A percentile compares a stretch with the other conserved stretches of the same genome.
These are phyloP conservation scores for Suillus bovinus DNA, from an alignment of 768 basidiomycete genomes.

Conservation along the genomic window DNA sequence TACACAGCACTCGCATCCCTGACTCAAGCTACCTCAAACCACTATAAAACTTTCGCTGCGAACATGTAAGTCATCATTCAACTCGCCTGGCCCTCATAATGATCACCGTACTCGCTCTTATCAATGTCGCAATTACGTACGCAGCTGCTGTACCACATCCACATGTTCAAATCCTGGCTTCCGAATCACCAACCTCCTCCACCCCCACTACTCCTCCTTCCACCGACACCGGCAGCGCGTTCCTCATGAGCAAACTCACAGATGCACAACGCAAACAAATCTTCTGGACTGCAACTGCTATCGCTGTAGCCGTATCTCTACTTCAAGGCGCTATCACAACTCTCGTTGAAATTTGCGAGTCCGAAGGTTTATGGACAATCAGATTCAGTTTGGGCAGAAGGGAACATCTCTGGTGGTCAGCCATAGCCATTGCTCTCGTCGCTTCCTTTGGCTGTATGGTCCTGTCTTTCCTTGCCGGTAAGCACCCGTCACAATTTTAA, in stretches of 20 bases:
- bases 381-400: neutral
- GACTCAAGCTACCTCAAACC: too few relatives aligned
- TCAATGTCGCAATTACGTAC: neutral
- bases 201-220: neutral
- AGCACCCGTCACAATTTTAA: neutral
- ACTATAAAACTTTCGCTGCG: neutral
- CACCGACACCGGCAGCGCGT: neutral
- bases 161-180: neutral
- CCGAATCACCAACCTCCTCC: neutral
- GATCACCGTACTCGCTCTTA: neutral
- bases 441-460: neutral
- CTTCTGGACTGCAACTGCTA: constrained; percentile 5
- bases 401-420: constrained; percentile 5
- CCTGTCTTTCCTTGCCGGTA: constrained; percentile 1
- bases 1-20: too few relatives aligned
- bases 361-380: neutral
- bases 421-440: constrained; percentile 1
- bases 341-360: constrained; percentile 4
- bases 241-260: constrained; percentile 1
- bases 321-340: constrained; percentile 1
- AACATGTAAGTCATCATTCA: neutral
- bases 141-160: neutral
- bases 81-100: neutral
- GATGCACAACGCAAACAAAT: neutral
- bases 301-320: constrained; percentile 1